Percentiles rank a stretch among this genome's conserved stretches.
These are phyloP conservation scores for Miscanthus sacchariflorus DNA, from an alignment of 202 grass and related monocot species.

Conservation along the genomic window DNA sequence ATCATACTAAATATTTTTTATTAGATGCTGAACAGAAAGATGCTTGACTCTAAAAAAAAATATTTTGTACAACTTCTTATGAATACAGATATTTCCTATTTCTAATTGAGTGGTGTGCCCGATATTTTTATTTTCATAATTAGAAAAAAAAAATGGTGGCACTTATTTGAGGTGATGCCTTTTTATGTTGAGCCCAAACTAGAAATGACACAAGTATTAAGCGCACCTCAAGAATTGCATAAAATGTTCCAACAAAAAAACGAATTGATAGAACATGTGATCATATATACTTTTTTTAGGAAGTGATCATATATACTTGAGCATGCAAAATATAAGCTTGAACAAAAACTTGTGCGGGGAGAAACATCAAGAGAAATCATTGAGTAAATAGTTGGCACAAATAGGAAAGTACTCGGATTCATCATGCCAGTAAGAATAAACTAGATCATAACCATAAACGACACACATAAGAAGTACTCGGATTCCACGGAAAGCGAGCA, in stretches of 20 bases:
- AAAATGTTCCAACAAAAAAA: neutral
- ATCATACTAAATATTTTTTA: neutral
- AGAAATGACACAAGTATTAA: neutral
- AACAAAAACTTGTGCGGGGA: neutral
- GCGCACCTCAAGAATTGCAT: neutral
- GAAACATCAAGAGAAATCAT: neutral
- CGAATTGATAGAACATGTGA: neutral
- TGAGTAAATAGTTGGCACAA: neutral
- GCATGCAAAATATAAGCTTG: neutral
- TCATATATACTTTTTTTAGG: neutral
- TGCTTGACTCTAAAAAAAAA: neutral
- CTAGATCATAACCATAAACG: neutral
- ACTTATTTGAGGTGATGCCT: neutral
- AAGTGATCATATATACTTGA: neutral
- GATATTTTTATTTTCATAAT: neutral
- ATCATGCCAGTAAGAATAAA: neutral
- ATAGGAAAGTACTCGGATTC: neutral
- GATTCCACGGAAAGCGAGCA: neutral
- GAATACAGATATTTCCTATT: neutral
- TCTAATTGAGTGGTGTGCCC: neutral
- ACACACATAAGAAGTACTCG: neutral
- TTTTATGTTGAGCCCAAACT: neutral
- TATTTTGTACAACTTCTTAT: neutral
- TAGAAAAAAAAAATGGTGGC: neutral
- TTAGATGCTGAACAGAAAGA: neutral